Conservation (phyloP, 2,329 filamentous ascomycete genomes). For the Venturiaceae sp. region DNA sequence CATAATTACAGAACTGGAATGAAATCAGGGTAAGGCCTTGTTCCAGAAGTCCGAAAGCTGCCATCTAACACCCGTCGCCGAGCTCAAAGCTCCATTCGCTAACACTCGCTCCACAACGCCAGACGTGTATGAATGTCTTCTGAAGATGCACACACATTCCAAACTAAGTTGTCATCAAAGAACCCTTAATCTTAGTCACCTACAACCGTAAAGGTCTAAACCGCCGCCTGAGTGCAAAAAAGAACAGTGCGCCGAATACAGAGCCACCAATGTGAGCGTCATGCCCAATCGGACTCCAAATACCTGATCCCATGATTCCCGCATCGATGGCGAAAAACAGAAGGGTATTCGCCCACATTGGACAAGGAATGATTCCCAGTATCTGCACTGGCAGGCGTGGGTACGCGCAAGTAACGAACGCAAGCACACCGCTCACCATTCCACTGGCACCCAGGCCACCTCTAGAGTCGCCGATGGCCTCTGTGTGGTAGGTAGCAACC, state of each 20-base stretch:
- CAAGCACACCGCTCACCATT: conserved; percentile 28
- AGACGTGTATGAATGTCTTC: no score
- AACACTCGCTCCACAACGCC: no score
- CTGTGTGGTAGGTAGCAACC: background rate
- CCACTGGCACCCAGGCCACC: conserved; percentile 29
- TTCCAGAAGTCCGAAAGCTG: no score
- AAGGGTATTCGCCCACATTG: conserved; percentile 26
- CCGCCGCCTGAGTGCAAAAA: conserved; percentile 10
- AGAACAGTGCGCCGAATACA: conserved; percentile 26
- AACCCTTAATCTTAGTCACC: no score
- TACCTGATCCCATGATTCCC: conserved; percentile 23
- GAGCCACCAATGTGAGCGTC: conserved; percentile 35
- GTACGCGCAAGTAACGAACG: conserved; percentile 27
- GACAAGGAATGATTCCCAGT: conserved; percentile 28
- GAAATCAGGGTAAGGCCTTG: no score
- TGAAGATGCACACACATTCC: no score
- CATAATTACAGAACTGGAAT: no score
- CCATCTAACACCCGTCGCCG: no score
- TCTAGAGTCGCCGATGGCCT: background rate
- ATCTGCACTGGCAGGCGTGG: conserved; percentile 24
- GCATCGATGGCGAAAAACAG: conserved; percentile 28
- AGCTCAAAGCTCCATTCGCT: no score
- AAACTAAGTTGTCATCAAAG: no score
- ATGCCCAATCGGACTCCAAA: conserved; percentile 23
- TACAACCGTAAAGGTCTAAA: no score